phyloP scores from a whole-genome alignment of 345 rosid genomes.

The Brassica cretica region DNA sequence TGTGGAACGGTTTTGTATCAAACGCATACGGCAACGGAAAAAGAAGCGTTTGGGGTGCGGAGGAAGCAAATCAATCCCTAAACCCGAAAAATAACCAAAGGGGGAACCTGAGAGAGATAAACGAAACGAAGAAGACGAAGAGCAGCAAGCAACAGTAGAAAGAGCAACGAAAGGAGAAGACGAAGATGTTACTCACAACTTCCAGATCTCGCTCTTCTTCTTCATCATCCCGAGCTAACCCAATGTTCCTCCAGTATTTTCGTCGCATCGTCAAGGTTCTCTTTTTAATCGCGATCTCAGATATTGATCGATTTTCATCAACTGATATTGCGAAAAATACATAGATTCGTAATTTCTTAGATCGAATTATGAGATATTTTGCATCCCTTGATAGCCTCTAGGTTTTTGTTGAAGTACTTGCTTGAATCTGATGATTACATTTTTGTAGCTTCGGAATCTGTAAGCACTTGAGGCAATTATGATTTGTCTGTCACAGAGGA shows the following conservation, averaged over 20 bases:
- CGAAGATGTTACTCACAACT: conserved; percentile 77
- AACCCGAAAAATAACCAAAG: conserved; percentile 27
- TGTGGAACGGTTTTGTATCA: background rate
- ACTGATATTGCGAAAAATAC: background rate
- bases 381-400: background rate
- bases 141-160: background rate
- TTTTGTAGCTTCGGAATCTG: no score
- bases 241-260: conserved; percentile 78
- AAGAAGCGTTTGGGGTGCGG: conserved; percentile 9
- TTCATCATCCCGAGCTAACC: conserved; percentile 53
- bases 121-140: conserved; percentile 7
- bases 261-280: conserved; percentile 95
- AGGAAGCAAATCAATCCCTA: conserved; percentile 20
- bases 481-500: no score
- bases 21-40: conserved; percentile 11
- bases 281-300: conserved; percentile 33
- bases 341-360: conserved; percentile 18
- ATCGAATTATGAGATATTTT: conserved; percentile 4
- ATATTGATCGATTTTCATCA: background rate
- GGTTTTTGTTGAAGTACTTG: no score
- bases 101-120: conserved; percentile 17
- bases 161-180: conserved; percentile 1
- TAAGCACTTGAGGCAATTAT: no score
- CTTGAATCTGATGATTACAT: no score
- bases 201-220: conserved; percentile 69